Base-by-base conservation (phyloP, 495 filamentous ascomycete genomes). In the Baudoinia panamericana region DNA sequence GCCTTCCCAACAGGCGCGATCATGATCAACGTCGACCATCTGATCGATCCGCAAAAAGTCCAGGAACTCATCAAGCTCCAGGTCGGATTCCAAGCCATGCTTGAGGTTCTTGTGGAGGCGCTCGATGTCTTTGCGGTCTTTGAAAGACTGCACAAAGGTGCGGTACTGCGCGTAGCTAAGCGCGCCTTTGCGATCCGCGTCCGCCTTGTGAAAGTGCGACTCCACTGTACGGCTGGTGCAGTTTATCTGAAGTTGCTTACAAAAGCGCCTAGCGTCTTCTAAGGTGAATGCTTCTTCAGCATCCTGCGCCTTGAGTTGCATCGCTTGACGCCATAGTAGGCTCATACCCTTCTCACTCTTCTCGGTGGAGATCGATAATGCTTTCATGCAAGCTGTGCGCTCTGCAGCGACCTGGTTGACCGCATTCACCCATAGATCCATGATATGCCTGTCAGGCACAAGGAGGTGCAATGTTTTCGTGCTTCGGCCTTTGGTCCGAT, bases 211-310 rank as follows among this genome's bases (percentile, higher is more conserved):
- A 50, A 96, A 93, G 39, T 80, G 81, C n/a, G 70, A 69, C 25
- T 69, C 73, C 17, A 95, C 67, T 51, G 80, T 73, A 28, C 75
- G 71, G 26, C 75, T 70, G 11, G 84, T 80, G 58, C 80, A 83
- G 55, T 93, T 80, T 52, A 97, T 92, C 53, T 95, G 83, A 30
- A 96, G 65, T 45, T 74, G 80, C 47, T 78, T 80, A 60, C 88
- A 95, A 8, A 95, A 68, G 29, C 76, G 75, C 53, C 84, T 79
- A 19, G 95, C 74, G 3, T 79, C 80, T 21, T 65, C 65, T 31
- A 90, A 72, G 37, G 84, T 78, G 25, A 95, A 74, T 35, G 64
- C 69, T 48, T 83, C 81, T 3, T 76, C 75, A 30, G 76, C 75
- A 0, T 46, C 65, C 1, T 64, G 47, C 42, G 70, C 72, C 17